Base-by-base conservation (phyloP, 1,284 basidiomycete species). In the Ceratobasidium papillatum region DNA sequence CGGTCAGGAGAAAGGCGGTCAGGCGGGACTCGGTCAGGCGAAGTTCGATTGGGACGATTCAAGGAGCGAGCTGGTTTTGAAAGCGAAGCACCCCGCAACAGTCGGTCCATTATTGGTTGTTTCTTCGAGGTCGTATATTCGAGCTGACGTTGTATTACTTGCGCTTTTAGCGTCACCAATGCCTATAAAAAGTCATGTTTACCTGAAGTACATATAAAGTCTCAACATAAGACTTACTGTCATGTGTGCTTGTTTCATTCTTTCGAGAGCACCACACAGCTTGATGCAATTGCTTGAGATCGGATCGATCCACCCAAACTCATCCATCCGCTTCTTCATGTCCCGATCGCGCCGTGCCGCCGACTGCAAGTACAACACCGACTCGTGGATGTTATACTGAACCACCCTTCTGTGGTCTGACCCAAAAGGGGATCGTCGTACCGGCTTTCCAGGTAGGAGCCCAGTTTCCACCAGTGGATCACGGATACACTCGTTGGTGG, bases 211-310 rank as follows among this genome's bases (percentile, higher is more conserved):
- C 25, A 19, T 3, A 27, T 4, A 5, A 11, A 30, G 17, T 25
- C 27, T 7, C 22, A 25, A 27, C 9, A 41, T 41, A 27, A 3
- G 30, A 38, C 49, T 38, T 27, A 71, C 66, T 27, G 54, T 27
- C 17, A 41, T 71, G 27, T 41, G 52, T 14, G 52, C 54, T 59
- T 71, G 66, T 27, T 71, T 71, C 41, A 71, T 58, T 14, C 34
- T 12, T 47, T 71, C 66, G 1, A 58, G 27, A 3, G 52, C 52
- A 47, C 52, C 32, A 47, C 66, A 59, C 1, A n/a, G 17, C 25
- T 41, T 52, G 14, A 66, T 38, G 62, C 43, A 25, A 47, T 12
- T 47, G 1, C 27, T 64, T 14, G 27, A 45, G 38, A 45, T 12
- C 8, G 27, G 62, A 8, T n/a, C 30, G 27, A 54, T 19, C 52